These are phyloP conservation scores for Colletotrichum sp. DNA, from an alignment of 2,329 filamentous ascomycete species.

Conservation along the genomic window DNA sequence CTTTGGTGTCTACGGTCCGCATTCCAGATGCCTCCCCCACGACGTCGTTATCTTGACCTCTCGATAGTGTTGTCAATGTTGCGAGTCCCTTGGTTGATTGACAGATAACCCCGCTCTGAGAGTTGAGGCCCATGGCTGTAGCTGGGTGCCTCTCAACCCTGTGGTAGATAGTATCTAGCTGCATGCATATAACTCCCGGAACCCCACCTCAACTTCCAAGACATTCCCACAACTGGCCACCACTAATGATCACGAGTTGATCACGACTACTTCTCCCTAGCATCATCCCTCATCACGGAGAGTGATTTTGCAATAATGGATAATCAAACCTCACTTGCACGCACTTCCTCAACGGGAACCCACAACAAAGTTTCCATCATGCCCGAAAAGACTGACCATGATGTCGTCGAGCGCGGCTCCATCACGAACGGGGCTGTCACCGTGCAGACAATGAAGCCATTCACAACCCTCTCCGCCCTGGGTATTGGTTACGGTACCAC, in stretches of 20 bases:
- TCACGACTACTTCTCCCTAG: background rate
- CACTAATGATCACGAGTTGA: accelerated
- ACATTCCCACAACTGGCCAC: background rate
- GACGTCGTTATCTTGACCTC: background rate
- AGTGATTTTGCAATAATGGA: background rate
- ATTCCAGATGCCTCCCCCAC: background rate
- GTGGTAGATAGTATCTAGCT: background rate
- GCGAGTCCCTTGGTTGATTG: background rate
- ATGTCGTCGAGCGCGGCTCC: background rate
- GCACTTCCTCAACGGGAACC: background rate
- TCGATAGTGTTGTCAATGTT: background rate
- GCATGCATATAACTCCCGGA: background rate
- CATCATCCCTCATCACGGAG: background rate
- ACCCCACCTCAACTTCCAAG: background rate
- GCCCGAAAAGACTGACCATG: background rate
- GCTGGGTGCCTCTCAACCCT: background rate
- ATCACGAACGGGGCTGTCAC: constrained; percentile 22
- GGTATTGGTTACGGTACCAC: constrained; percentile 30
- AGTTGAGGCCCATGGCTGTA: background rate
- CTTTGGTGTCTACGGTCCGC: background rate
- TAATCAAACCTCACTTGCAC: background rate
- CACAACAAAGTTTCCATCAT: background rate
- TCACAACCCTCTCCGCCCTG: constrained; percentile 30
- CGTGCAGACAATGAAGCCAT: constrained; percentile 34
- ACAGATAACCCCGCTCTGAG: background rate